phyloP scores from a whole-genome alignment of 2,329 filamentous ascomycete genomes.

The Diaporthe capsici region DNA sequence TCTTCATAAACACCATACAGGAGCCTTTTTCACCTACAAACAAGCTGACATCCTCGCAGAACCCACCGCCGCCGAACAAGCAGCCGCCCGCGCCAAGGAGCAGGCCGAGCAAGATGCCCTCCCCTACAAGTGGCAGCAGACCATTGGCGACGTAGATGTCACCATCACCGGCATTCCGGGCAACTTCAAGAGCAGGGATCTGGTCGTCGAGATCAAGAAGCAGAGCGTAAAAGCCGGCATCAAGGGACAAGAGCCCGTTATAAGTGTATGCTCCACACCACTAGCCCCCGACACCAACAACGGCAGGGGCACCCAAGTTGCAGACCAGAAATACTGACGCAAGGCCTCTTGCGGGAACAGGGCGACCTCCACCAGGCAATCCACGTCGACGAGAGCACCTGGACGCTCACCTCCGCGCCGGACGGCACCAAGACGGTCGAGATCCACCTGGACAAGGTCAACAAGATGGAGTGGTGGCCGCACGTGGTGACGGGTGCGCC shows the following conservation, averaged over 20 bases:
- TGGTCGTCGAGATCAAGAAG: constrained; percentile 87
- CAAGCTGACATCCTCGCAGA: constrained; percentile 54
- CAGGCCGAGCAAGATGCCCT: constrained; percentile 89
- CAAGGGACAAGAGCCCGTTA: constrained; percentile 89
- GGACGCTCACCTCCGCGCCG: constrained; percentile 84
- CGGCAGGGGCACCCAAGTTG: not conserved
- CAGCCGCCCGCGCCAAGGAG: constrained; percentile 78
- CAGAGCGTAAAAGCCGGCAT: constrained; percentile 82
- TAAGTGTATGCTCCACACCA: constrained; percentile 71
- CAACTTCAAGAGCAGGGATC: constrained; percentile 86
- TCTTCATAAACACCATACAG: no score
- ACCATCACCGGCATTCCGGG: constrained; percentile 79
- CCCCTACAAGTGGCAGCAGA: constrained; percentile 98
- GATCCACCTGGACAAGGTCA: constrained; percentile 93
- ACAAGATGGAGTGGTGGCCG: constrained; percentile 99
- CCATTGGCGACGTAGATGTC: constrained; percentile 89
- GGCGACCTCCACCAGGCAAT: constrained; percentile 88
- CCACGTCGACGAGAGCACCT: constrained; percentile 88
- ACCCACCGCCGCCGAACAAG: constrained; percentile 68
- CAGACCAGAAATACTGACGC: not conserved
- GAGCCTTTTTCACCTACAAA: not conserved
- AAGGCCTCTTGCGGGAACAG: constrained; percentile 59
- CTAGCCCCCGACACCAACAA: not conserved
- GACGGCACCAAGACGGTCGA: constrained; percentile 79
- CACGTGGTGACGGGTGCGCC: constrained; percentile 90